Evolutionary conservation across 106 monocot genomes (phyloP).

Genomic region (Ottelia alismoides): DNA sequence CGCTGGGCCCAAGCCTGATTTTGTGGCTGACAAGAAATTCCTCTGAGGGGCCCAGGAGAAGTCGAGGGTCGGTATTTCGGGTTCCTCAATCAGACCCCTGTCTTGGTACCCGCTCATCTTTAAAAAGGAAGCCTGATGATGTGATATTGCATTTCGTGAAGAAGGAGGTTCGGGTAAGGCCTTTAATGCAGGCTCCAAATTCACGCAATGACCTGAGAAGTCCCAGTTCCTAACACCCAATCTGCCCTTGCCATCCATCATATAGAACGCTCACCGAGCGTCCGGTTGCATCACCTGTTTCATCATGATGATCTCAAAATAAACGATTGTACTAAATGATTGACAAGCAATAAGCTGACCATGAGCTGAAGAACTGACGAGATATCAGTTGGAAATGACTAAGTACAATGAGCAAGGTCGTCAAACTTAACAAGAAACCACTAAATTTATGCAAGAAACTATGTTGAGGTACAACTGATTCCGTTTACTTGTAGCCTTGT

Average conservation of each 20-base stretch:
- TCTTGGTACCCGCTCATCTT: constrained; percentile 32
- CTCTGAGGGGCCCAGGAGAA: constrained; percentile 46
- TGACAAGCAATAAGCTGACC: no score
- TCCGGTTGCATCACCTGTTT: not conserved
- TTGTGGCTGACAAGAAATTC: constrained; percentile 20
- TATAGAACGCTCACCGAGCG: not conserved
- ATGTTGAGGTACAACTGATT: no score
- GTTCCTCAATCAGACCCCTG: constrained; percentile 9
- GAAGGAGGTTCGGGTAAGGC: constrained; percentile 6
- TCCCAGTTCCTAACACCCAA: constrained; percentile 38
- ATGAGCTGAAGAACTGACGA: no score
- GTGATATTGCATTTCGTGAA: constrained; percentile 14
- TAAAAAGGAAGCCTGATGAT: constrained; percentile 24
- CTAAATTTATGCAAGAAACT: no score
- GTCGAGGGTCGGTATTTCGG: constrained; percentile 18
- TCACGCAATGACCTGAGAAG: constrained; percentile 23
- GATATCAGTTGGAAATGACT: no score
- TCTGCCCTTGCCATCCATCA: constrained; percentile 42
- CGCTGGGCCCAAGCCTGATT: constrained; percentile 5
- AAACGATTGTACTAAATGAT: no score
- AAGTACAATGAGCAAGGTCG: no score
- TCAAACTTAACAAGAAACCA: no score
- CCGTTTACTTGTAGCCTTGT: no score
- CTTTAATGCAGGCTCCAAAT: constrained; percentile 12
- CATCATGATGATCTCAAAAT: no score